Percentiles rank a stretch among this genome's conserved stretches.
Evolutionary conservation across 306 rosid species (phyloP).

Genomic region (Crataegus laevigata): DNA sequence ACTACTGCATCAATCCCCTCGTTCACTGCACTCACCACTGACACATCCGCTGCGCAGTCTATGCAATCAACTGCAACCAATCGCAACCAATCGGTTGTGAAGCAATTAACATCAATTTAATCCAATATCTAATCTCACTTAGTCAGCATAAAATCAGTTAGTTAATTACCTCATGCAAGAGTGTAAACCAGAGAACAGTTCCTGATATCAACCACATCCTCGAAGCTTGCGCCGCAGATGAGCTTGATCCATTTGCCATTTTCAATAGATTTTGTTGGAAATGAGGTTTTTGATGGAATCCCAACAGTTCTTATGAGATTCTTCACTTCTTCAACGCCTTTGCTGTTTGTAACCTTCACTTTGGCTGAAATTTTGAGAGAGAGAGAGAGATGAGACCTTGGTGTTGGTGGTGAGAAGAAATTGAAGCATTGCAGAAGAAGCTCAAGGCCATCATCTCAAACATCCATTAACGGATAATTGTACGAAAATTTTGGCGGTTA

Average conservation of each 20-base stretch:
- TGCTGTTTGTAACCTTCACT: slow-evolving; percentile 8
- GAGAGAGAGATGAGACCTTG: slow-evolving; percentile 11
- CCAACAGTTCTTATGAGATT: slow-evolving; percentile 32
- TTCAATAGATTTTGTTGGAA: slow-evolving; percentile 48
- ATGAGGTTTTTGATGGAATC: slow-evolving; percentile 30
- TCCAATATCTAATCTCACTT: background rate
- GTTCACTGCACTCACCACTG: slow-evolving; percentile 81
- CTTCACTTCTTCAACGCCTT: slow-evolving; percentile 25
- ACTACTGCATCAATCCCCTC: slow-evolving; percentile 81
- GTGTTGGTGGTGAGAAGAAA: slow-evolving; percentile 17
- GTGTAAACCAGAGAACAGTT: slow-evolving; percentile 85
- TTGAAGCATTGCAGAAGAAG: slow-evolving; percentile 12
- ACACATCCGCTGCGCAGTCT: slow-evolving; percentile 92
- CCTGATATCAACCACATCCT: slow-evolving; percentile 89
- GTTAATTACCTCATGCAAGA: slow-evolving; percentile 75
- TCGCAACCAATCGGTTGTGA: no score
- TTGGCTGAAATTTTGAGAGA: slow-evolving; percentile 4
- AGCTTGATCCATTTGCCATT: slow-evolving; percentile 59
- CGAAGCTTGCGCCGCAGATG: slow-evolving; percentile 79
- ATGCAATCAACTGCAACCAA: slow-evolving; percentile 76
- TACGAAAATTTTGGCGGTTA: background rate
- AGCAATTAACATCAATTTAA: background rate
- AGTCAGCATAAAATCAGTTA: background rate
- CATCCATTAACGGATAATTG: background rate
- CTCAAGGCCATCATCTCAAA: slow-evolving; percentile 32